Conservation (phyloP, 768 basidiomycete species). For the Naganishia onofrii region DNA sequence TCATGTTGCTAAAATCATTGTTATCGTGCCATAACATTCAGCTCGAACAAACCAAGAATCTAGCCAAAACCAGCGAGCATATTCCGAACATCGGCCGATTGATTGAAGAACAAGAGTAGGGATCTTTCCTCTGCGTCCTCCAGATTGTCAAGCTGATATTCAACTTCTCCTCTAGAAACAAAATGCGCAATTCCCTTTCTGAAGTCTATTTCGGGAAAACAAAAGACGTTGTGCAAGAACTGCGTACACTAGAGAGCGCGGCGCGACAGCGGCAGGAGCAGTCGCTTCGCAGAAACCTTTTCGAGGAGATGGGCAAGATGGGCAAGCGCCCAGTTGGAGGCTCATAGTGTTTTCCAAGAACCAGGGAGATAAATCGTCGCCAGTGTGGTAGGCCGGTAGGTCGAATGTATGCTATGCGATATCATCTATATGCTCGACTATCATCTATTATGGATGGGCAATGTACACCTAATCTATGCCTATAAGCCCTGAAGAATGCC, state of each 20-base stretch:
- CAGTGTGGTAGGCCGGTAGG: not conserved
- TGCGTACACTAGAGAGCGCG: slow-evolving; percentile 75
- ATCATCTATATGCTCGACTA: slow-evolving; percentile 12
- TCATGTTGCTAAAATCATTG: not conserved
- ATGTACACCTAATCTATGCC: slow-evolving; percentile 2
- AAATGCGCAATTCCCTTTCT: slow-evolving; percentile 85
- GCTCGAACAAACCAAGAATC: slow-evolving; percentile 81
- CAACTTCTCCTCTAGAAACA: slow-evolving; percentile 57
- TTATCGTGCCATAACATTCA: slow-evolving; percentile 43
- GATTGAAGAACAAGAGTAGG: slow-evolving; percentile 92
- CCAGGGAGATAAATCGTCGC: not conserved
- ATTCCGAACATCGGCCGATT: slow-evolving; percentile 89
- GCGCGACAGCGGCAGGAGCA: slow-evolving; percentile 12
- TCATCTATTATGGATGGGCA: not conserved
- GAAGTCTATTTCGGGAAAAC: slow-evolving; percentile 98
- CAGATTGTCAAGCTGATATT: not conserved
- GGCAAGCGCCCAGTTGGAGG: slow-evolving; percentile 8
- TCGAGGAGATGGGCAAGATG: slow-evolving; percentile 25
- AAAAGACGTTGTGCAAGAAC: slow-evolving; percentile 86
- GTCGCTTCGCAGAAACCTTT: slow-evolving; percentile 16
- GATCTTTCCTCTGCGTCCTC: not conserved
- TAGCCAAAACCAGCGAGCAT: slow-evolving; percentile 77
- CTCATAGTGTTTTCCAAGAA: not conserved
- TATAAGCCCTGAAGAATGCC: slow-evolving; percentile 28
- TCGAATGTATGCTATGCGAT: not conserved